Base-by-base conservation (phyloP, 164 flowering plant species). In the Vitis cinerea region DNA sequence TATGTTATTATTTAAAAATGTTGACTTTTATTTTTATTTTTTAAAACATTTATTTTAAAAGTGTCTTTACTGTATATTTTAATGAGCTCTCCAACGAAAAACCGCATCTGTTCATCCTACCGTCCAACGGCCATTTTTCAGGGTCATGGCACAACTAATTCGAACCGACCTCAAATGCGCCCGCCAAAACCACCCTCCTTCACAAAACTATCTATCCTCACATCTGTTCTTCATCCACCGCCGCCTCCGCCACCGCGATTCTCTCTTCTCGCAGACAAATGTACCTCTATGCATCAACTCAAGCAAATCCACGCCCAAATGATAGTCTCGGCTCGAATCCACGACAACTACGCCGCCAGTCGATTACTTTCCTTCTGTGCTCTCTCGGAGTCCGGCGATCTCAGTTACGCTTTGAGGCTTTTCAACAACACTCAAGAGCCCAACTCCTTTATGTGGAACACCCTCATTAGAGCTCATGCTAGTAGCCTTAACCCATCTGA, bases 261-360 rank as follows among this genome's bases (percentile, higher is more conserved):
- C 29, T 86, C 91, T 48, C 73, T 79, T 31, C 74, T 87, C 8
- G 90, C 88, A 13, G 90, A 83, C 75, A 47, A 64, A 71, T 90
- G 92, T 83, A 66, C 72, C 16, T 82, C 90, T 10, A 81, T 87
- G 84, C 71, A 61, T 70, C 86, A 88, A 61, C 73, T 88, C 68
- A 82, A 83, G 63, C 91, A 90, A 79, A 75, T 88, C 80, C 92
- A 88, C 69, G 90, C 90, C 66, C 88, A 86, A 60, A 83, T 88
- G 85, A 77, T 87, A 50, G 52, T 77, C 74, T 69, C 88, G n/a
- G 75, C 75, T 31, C 88, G 87, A 67, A 81, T 86, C 57, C 64
- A 67, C 50, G 91, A 90, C 81, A 78, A 75, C 70, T 88, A 68
- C 61, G 92, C 95, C n/a, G 84, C 85, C 1, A 85, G 92, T 77